phyloP scores from a whole-genome alignment of 2,329 filamentous ascomycete species.

The Alternaria triticimaculans region DNA sequence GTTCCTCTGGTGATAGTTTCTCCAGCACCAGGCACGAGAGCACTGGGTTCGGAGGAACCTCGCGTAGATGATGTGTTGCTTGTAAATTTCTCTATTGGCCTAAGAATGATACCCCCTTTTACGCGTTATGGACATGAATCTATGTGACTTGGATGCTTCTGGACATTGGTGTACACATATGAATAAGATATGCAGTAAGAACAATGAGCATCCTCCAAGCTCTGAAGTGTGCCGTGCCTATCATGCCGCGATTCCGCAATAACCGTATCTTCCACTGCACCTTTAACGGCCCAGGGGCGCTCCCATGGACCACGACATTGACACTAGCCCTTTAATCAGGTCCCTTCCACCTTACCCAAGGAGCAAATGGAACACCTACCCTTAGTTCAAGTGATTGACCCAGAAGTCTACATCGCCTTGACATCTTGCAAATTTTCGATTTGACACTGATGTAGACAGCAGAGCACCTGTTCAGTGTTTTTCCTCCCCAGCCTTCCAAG shows the following conservation, averaged over 20 bases:
- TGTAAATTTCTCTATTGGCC: slow-evolving; percentile 17
- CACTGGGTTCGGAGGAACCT: slow-evolving; percentile 76
- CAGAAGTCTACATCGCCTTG: neutral
- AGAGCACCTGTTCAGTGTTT: neutral
- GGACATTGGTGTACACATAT: neutral
- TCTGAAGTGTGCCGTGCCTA: neutral
- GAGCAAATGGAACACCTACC: neutral
- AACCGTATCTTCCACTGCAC: no score
- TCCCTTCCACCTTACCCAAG: neutral
- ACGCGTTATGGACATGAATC: neutral
- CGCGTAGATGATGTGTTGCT: slow-evolving; percentile 35
- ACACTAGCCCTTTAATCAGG: neutral
- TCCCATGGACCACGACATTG: no score
- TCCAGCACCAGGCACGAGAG: slow-evolving; percentile 66
- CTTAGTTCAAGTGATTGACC: neutral
- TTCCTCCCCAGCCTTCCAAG: slow-evolving; percentile 28
- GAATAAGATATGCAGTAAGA: neutral
- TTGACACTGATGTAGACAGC: neutral
- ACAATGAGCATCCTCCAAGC: neutral
- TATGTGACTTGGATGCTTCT: neutral
- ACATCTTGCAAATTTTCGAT: neutral
- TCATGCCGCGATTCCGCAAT: neutral
- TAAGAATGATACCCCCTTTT: slow-evolving; percentile 41
- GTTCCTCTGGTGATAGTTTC: slow-evolving; percentile 43
- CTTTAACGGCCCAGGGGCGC: no score